Conservation (phyloP, 371 early-diverging fungal genomes). For the Mortierella sp. region DNA sequence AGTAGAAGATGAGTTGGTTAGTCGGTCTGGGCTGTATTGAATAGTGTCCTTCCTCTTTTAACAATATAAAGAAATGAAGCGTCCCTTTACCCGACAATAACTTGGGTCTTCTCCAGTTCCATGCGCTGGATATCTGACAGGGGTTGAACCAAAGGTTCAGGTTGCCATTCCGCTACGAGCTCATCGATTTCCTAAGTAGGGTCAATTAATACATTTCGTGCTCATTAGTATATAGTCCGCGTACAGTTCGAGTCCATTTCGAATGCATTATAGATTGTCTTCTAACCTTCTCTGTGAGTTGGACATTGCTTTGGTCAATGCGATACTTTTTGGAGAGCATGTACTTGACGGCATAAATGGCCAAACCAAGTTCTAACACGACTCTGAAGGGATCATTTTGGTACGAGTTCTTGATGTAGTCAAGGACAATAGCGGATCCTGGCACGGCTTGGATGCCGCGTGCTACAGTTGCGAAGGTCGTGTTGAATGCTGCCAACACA, state of each 20-base stretch:
- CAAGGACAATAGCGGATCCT: slow-evolving; percentile 78
- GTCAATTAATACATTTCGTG: not conserved
- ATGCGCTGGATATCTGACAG: slow-evolving; percentile 79
- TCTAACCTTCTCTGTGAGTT: slow-evolving; percentile 84
- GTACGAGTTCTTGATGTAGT: slow-evolving; percentile 92
- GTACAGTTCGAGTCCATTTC: not conserved
- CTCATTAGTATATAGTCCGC: not conserved
- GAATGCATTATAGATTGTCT: not conserved
- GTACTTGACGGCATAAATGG: slow-evolving; percentile 92
- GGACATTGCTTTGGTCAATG: slow-evolving; percentile 84
- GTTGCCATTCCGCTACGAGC: slow-evolving; percentile 95
- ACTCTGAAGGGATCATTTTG: slow-evolving; percentile 96
- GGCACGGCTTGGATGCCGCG: slow-evolving; percentile 66
- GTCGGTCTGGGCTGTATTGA: not conserved
- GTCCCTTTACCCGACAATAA: slow-evolving; percentile 76
- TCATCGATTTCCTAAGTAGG: slow-evolving; percentile 89
- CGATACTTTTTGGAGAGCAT: slow-evolving; percentile 87
- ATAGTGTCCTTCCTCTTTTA: no score
- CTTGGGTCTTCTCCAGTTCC: slow-evolving; percentile 84
- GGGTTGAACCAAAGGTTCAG: slow-evolving; percentile 92
- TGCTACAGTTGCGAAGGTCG: slow-evolving; percentile 19
- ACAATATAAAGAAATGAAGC: not conserved
- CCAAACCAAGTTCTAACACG: slow-evolving; percentile 85
- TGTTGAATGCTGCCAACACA: slow-evolving; percentile 28
- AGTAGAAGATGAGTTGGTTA: not conserved